Base-by-base conservation (phyloP, 768 basidiomycete genomes). In the Dioszegia hungarica region DNA sequence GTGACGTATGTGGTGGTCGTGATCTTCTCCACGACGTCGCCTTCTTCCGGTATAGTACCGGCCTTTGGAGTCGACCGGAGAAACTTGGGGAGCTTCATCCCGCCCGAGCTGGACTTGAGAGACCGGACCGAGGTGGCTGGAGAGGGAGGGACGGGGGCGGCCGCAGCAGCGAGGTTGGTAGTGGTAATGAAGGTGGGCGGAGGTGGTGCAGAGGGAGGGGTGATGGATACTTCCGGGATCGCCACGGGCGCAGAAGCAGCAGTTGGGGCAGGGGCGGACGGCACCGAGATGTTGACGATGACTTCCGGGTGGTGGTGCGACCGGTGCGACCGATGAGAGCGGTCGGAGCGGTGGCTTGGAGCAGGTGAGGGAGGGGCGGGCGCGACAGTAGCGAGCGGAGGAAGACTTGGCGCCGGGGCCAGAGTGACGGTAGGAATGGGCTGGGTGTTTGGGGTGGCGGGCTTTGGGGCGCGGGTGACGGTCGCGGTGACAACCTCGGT, bases 31-130 rank as follows among this genome's bases (percentile, higher is more conserved):
- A 54, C 27, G 4, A 54, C 52, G 17, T 54, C 50, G 17, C 50
- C 52, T 24, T 54, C 52, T 33, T 45, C 39, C 11, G 11, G 25
- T n/a, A 50, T 50, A 6, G 38, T 39, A 10, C n/a, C 29, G 5
- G 52, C 15, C 20, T 54, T 45, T 15, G 45, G 45, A 8, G 34
- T 10, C 10, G 39, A 24, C 12, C 52, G 52, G 9, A 54, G 27
- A 20, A 54, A 33, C n/a, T 41, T 41, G 40, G 52, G 52, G 14
- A 54, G 52, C 40, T 54, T 54, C 52, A 54, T 54, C 19, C 49
- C 37, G 25, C 36, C 49, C 15, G 49, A 51, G 12, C 41, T 43
- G 24, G 28, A 48, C 24, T 54, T 54, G 17, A 33, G 11, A 3
- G 52, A 54, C 12, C 52, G 52, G 52, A 8, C 24, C 3, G 52